phyloP scores from a whole-genome alignment of 768 basidiomycete genomes.

The Kondoa malvinella region DNA sequence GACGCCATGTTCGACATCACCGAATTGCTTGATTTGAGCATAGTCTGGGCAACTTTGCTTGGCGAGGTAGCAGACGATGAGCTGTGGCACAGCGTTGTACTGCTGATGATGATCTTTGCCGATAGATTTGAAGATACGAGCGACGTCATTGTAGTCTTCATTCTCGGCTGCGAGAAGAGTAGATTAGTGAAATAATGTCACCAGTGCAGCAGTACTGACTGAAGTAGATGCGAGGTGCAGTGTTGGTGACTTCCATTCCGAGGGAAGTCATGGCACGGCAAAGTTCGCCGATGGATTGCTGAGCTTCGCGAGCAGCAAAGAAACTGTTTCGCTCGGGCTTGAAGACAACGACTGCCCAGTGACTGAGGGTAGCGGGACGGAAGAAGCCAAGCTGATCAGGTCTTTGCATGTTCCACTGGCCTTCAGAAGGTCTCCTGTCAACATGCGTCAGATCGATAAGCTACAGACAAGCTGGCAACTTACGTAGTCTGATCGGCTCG shows the following conservation, averaged over 20 bases:
- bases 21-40: slow-evolving; percentile 16
- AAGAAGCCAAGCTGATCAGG: neutral
- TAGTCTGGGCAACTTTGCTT: slow-evolving; percentile 2
- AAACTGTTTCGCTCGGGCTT: slow-evolving; percentile 3
- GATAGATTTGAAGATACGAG: neutral
- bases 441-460: neutral
- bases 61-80: slow-evolving; percentile 4
- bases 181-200: neutral
- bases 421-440: slow-evolving; percentile 6
- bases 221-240: slow-evolving; percentile 7
- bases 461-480: neutral
- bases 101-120: neutral
- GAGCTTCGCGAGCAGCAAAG: slow-evolving; percentile 6
- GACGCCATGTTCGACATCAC: slow-evolving; percentile 18
- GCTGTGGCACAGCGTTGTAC: slow-evolving; percentile 2
- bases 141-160: slow-evolving; percentile 10
- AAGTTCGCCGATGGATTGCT: slow-evolving; percentile 12
- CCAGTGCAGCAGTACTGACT: slow-evolving; percentile 7
- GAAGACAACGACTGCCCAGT: slow-evolving; percentile 19
- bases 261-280: slow-evolving; percentile 6
- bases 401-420: slow-evolving; percentile 15
- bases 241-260: slow-evolving; percentile 9
- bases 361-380: neutral
- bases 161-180: neutral
- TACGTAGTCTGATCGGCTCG: neutral